Percentiles rank a stretch among this genome's conserved stretches.
These are phyloP conservation scores for Phytophthora idaei DNA, from an alignment of 352 stramenopile genomes.

Conservation along the genomic window DNA sequence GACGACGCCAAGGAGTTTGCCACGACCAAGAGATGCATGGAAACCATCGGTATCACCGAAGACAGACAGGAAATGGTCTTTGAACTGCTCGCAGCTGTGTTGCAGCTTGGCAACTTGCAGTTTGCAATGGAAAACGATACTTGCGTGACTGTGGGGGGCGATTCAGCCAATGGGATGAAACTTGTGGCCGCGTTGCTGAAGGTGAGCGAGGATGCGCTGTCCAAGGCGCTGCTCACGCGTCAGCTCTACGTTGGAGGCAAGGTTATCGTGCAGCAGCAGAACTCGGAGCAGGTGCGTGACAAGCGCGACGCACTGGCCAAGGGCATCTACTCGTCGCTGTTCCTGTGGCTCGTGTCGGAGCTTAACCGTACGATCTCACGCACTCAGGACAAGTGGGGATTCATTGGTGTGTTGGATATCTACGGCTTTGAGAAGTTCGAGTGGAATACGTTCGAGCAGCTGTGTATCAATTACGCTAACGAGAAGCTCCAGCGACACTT, in stretches of 20 bases:
- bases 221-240: conserved; percentile 77
- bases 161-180: conserved; percentile 51
- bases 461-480: conserved; percentile 97
- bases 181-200: conserved; percentile 78
- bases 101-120: conserved; percentile 89
- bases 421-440: conserved; percentile 98
- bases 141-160: conserved; percentile 62
- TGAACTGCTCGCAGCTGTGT: conserved; percentile 82
- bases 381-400: conserved; percentile 83
- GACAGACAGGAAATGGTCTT: conserved; percentile 86
- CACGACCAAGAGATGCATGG: conserved; percentile 86
- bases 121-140: conserved; percentile 87
- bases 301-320: conserved; percentile 92
- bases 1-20: conserved; percentile 87
- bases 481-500: conserved; percentile 95
- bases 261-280: conserved; percentile 90
- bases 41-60: conserved; percentile 87
- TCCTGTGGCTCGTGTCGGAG: conserved; percentile 91
- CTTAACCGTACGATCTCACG: conserved; percentile 91
- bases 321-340: conserved; percentile 93
- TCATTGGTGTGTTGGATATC: conserved; percentile 97
- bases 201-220: conserved; percentile 77
- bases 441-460: conserved; percentile 95
- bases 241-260: conserved; percentile 90
- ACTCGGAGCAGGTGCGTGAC: conserved; percentile 86